Evolutionary conservation across 2,329 filamentous ascomycete genomes (phyloP), one percentile per base, ranked within the genome.

Genomic region (Penicillium sclerotiorum): DNA sequence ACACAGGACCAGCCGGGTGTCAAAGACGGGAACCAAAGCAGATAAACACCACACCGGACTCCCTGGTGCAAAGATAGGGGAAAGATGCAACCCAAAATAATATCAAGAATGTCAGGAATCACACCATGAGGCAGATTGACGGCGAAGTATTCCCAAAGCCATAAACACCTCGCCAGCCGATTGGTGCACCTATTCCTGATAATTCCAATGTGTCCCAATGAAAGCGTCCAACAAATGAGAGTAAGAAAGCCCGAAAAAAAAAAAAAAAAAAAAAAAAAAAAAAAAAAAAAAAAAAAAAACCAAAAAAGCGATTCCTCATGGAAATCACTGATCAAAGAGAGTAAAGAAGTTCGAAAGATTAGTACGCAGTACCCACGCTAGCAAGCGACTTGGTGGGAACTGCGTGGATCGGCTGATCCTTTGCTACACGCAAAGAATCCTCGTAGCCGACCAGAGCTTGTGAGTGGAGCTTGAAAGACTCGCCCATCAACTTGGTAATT

Each of bases 391-490:
- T 73, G n/a, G 69, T 68, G 9, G 72, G 66, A 63, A 74, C 71
- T n/a, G 70, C 67, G 37, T 73, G 71, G 23, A 74, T 67, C 36
- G 71, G 65, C 50, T 72, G 70, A 38, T 74, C 72, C 57, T 72
- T 72, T 48, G 59, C 60, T 40, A 71, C 66, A 44, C 68, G 67
- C 40, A 72, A 55, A 41, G 69, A 72, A 70, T 96, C 93, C 69
- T 96, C 91, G 67, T 96, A 97, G 71, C 93, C 92, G 59, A 93
- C 85, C 27, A 99, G 85, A 59, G 94, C 92, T 77, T 97, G 92
- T 30, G 92, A 89, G 75, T 97, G 93, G 50, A 96, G 85, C 69
- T 95, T 94, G 82, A 99, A 97, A 45, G 94, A 92, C 75, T 97
- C 94, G 65, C 94, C 94, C 89, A 97, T 96, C 43, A 97, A 84